phyloP scores from a whole-genome alignment of 805 yeast species.

The Teunomyces lycoperdinae region DNA sequence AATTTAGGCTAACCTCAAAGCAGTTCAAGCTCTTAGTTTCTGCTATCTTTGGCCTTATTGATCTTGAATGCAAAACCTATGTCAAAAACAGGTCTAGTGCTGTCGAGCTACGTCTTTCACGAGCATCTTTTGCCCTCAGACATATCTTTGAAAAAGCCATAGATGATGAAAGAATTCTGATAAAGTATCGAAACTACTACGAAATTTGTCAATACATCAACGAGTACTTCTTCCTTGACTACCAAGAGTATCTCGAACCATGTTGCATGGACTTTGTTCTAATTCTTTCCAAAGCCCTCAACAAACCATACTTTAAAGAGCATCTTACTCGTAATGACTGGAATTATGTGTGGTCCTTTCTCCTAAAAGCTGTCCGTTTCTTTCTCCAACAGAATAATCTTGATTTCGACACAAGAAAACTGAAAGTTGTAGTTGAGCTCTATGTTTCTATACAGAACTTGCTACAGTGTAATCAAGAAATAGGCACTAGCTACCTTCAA shows the following conservation, averaged over 20 bases:
- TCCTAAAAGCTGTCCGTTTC: conserved; percentile 15
- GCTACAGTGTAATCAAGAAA: conserved; percentile 18
- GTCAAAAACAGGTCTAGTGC: conserved; percentile 20
- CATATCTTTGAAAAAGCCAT: conserved; percentile 17
- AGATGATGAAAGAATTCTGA: conserved; percentile 9
- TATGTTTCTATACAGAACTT: conserved; percentile 17
- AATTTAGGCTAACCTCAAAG: conserved; percentile 16
- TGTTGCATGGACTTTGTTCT: conserved; percentile 25
- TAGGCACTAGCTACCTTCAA: conserved; percentile 19
- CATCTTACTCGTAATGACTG: conserved; percentile 30
- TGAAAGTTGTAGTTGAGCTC: conserved; percentile 20
- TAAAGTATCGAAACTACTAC: conserved; percentile 22
- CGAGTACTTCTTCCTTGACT: conserved; percentile 14
- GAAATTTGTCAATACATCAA: conserved; percentile 16
- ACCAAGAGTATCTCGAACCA: conserved; percentile 15
- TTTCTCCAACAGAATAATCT: conserved; percentile 10
- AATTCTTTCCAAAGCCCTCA: conserved; percentile 18
- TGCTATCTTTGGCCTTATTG: conserved; percentile 27
- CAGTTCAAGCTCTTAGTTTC: conserved; percentile 20
- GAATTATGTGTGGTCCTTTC: conserved; percentile 21
- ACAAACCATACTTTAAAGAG: conserved; percentile 25
- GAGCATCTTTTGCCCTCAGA: conserved; percentile 31
- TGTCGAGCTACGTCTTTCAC: conserved; percentile 26
- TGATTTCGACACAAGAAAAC: conserved; percentile 11
- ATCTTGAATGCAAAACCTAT: conserved; percentile 34